Percentiles rank a stretch among this genome's conserved stretches.
These are phyloP conservation scores for Phytopythium helicoides DNA, from an alignment of 352 stramenopile species.

Conservation along the genomic window DNA sequence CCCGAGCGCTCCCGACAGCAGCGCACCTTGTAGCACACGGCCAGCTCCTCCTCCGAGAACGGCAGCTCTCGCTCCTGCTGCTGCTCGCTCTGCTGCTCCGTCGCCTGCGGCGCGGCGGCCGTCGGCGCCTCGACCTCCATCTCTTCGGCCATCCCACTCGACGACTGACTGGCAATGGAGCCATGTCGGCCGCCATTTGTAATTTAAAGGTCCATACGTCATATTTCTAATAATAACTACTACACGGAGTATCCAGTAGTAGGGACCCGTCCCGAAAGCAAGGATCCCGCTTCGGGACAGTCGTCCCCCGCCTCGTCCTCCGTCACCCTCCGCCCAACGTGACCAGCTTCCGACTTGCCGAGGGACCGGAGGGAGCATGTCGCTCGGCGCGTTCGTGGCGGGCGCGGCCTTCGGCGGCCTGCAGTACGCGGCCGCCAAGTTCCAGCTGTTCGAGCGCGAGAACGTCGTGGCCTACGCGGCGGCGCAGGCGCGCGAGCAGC, in stretches of 20 bases:
- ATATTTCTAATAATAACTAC: no score
- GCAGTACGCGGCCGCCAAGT: slow-evolving; percentile 67
- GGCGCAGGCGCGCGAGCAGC: slow-evolving; percentile 59
- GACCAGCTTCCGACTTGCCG: neutral
- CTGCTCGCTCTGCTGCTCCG: slow-evolving; percentile 6
- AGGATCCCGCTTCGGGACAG: neutral
- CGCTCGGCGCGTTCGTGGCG: slow-evolving; percentile 64
- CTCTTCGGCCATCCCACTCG: slow-evolving; percentile 10
- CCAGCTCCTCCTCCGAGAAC: slow-evolving; percentile 69
- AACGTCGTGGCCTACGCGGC: slow-evolving; percentile 68
- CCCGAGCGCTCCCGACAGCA: no score
- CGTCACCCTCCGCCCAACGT: neutral
- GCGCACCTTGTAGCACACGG: slow-evolving; percentile 48
- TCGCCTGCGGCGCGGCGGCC: neutral
- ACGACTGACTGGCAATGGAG: slow-evolving; percentile 12
- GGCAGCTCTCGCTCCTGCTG: slow-evolving; percentile 45
- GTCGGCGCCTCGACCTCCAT: slow-evolving; percentile 32
- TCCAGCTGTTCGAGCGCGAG: slow-evolving; percentile 67
- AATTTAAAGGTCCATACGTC: no score
- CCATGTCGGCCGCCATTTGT: neutral
- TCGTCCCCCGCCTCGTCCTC: neutral
- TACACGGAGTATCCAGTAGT: no score
- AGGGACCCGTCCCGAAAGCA: neutral
- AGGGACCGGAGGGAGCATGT: slow-evolving; percentile 36
- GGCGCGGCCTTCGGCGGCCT: slow-evolving; percentile 57